Conservation (phyloP, 306 rosid species). For the Amphicarpaea edgeworthii region DNA sequence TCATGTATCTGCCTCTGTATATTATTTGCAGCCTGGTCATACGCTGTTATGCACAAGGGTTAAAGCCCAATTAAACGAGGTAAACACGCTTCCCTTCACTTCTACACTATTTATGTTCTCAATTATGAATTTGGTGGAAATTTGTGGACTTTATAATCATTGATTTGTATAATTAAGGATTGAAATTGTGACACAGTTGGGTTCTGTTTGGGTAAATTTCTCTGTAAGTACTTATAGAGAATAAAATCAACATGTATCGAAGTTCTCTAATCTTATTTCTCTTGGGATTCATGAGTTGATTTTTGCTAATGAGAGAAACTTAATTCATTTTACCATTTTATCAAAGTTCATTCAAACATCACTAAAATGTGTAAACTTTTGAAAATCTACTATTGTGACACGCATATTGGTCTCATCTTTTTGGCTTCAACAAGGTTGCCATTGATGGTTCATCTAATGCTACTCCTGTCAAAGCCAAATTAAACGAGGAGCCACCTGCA, state of each 20-base stretch:
- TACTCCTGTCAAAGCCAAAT: conserved; percentile 53
- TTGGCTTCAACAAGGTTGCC: conserved; percentile 68
- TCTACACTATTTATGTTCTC: conserved; percentile 39
- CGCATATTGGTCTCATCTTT: conserved; percentile 45
- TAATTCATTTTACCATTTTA: neutral
- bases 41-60: conserved; percentile 44
- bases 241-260: neutral
- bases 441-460: conserved; percentile 61
- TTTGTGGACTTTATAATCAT: neutral
- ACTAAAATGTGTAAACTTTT: neutral
- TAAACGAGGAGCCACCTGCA: conserved; percentile 45
- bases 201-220: neutral
- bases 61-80: conserved; percentile 69
- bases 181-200: neutral
- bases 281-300: neutral
- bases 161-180: neutral
- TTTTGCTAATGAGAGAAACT: neutral
- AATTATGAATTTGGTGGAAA: conserved; percentile 29
- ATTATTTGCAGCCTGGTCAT: conserved; percentile 50
- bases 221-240: neutral
- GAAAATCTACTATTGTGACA: neutral
- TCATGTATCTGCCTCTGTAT: conserved; percentile 5
- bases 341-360: neutral
- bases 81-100: conserved; percentile 41
- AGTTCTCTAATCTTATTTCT: neutral